Conservation (phyloP, 2,329 filamentous ascomycete species). For the Trichoderma oligosporum region DNA sequence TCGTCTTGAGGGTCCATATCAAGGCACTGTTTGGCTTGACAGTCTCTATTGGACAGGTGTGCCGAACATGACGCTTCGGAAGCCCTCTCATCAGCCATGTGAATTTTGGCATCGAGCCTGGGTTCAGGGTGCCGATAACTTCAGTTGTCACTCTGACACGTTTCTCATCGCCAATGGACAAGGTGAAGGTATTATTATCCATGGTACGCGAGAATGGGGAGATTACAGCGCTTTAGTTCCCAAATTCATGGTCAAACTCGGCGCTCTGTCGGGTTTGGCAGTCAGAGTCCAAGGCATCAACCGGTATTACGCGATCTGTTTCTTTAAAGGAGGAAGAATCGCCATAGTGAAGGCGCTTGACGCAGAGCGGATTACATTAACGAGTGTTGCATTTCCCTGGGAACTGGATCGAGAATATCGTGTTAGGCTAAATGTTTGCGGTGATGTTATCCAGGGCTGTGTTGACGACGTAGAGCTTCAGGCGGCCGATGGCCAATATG, state of each 20-base stretch:
- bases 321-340: slow-evolving; percentile 21
- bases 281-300: slow-evolving; percentile 31
- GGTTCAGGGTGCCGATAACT: slow-evolving; percentile 13
- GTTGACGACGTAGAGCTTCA: slow-evolving; percentile 5
- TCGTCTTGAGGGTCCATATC: neutral
- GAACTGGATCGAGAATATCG: slow-evolving; percentile 7
- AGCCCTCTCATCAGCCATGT: neutral
- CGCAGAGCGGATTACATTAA: slow-evolving; percentile 1
- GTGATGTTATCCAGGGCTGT: neutral
- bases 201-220: slow-evolving; percentile 34
- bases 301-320: slow-evolving; percentile 30
- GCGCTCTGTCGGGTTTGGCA: slow-evolving; percentile 26
- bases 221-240: slow-evolving; percentile 26
- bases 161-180: slow-evolving; percentile 14
- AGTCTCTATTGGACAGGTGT: slow-evolving; percentile 16
- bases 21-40: slow-evolving; percentile 18
- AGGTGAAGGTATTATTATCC: slow-evolving; percentile 29
- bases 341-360: slow-evolving; percentile 17
- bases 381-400: slow-evolving; percentile 12
- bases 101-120: slow-evolving; percentile 19
- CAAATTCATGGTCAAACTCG: slow-evolving; percentile 27
- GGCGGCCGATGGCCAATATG: slow-evolving; percentile 9
- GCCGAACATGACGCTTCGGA: slow-evolving; percentile 13
- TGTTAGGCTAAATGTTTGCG: neutral
- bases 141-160: neutral